Evolutionary conservation across 108 stramenopile genomes (phyloP).

Genomic region (Pseudonitzschia multistriata): DNA sequence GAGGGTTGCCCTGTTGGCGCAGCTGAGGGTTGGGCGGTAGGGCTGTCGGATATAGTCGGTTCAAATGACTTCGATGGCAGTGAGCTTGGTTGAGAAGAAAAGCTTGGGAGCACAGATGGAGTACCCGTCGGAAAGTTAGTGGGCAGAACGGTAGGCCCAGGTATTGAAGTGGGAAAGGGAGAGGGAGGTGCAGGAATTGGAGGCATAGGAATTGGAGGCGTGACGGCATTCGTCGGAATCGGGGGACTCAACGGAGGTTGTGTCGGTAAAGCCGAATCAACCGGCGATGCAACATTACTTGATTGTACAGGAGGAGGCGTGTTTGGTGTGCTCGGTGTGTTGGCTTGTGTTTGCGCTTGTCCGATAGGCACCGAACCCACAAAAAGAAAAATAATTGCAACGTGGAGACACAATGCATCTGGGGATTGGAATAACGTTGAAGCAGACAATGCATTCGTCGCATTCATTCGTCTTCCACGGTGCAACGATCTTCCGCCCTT

Average conservation of each 20-base stretch:
- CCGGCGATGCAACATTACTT: background rate
- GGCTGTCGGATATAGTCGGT: constrained; percentile 5
- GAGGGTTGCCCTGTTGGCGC: constrained; percentile 32
- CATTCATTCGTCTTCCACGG: background rate
- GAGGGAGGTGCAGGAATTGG: background rate
- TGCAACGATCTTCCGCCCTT: background rate
- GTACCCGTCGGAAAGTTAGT: background rate
- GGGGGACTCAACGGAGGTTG: no score
- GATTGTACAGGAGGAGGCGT: background rate
- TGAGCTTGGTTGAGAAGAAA: background rate
- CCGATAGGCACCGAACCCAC: background rate
- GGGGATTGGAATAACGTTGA: background rate
- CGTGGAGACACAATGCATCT: background rate
- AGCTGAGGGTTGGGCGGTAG: constrained; percentile 31
- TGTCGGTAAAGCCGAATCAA: no score
- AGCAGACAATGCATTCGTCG: background rate
- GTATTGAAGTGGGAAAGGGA: background rate
- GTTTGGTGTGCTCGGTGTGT: background rate
- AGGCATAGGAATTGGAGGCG: no score
- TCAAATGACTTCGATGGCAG: background rate
- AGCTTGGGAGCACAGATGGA: background rate
- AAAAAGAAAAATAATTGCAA: background rate
- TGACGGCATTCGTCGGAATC: no score
- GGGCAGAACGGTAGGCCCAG: no score
- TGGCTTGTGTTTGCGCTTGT: background rate